phyloP scores from a whole-genome alignment of 495 filamentous ascomycete species.

The Parathielavia hyrcaniae region DNA sequence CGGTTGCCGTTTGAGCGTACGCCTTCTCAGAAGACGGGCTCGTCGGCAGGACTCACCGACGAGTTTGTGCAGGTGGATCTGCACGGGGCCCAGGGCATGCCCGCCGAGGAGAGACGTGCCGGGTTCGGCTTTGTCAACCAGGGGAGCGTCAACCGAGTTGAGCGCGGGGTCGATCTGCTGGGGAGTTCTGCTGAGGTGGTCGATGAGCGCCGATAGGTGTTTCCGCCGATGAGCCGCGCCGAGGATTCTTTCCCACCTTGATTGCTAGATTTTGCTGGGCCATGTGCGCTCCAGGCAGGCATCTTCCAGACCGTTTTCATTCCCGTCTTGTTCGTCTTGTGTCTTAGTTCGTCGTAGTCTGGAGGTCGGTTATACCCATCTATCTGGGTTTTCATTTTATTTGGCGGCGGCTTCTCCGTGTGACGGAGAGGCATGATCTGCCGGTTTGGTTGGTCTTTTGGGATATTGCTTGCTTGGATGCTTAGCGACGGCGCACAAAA shows the following conservation, averaged over 20 bases:
- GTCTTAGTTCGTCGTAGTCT: not conserved
- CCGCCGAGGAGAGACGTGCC: constrained; percentile 50
- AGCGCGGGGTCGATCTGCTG: constrained; percentile 41
- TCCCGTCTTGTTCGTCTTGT: not conserved
- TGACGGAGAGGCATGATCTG: not conserved
- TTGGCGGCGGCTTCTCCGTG: not conserved
- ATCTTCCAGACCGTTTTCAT: not conserved
- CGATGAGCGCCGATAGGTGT: constrained; percentile 24
- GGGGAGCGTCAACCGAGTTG: constrained; percentile 54
- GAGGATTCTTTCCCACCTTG: too few species aligned
- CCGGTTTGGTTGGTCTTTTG: constrained; percentile 23
- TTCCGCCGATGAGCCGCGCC: not conserved
- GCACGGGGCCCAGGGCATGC: constrained; percentile 21
- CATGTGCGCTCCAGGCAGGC: too few species aligned
- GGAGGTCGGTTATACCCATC: not conserved
- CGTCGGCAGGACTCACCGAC: constrained; percentile 44
- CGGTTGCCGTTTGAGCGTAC: constrained; percentile 59
- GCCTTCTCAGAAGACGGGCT: constrained; percentile 47
- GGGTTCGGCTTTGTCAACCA: constrained; percentile 71
- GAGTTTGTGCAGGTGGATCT: constrained; percentile 36
- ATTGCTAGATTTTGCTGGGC: too few species aligned
- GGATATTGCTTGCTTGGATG: constrained; percentile 9
- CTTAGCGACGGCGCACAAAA: constrained; percentile 38
- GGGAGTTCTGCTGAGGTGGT: constrained; percentile 50
- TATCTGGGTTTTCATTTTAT: not conserved